Evolutionary conservation across 352 stramenopile genomes (phyloP).

Genomic region (Pythium phragmitis): DNA sequence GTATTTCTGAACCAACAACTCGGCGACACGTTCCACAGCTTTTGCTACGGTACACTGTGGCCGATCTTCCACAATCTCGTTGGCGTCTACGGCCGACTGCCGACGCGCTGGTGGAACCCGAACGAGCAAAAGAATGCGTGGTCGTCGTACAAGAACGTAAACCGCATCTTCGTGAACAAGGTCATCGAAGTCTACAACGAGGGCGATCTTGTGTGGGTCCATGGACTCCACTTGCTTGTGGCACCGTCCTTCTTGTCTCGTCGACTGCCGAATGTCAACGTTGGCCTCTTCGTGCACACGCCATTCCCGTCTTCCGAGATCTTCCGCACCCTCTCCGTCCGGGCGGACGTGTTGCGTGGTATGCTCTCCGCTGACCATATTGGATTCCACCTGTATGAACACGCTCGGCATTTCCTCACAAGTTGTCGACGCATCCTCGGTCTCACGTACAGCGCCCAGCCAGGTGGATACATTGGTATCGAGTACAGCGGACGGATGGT

Average conservation of each 20-base stretch:
- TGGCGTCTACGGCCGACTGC: conserved; percentile 92
- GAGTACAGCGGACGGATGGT: conserved; percentile 97
- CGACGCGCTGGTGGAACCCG: conserved; percentile 84
- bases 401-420: conserved; percentile 97
- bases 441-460: conserved; percentile 90
- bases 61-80: conserved; percentile 98
- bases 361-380: conserved; percentile 98
- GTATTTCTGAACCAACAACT: conserved; percentile 94
- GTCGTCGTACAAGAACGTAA: conserved; percentile 96
- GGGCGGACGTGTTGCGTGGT: conserved; percentile 94
- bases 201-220: conserved; percentile 95
- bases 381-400: conserved; percentile 98
- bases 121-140: conserved; percentile 86
- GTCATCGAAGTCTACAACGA: conserved; percentile 91
- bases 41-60: conserved; percentile 98
- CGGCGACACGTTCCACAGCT: conserved; percentile 88
- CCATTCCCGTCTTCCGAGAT: conserved; percentile 99
- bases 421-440: conserved; percentile 91
- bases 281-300: conserved; percentile 99
- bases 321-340: conserved; percentile 96
- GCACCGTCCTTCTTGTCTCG: conserved; percentile 96
- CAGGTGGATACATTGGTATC: conserved; percentile 91
- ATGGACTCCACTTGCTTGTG: conserved; percentile 98
- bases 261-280: conserved; percentile 91
- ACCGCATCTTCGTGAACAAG: conserved; percentile 96